Evolutionary conservation across 352 stramenopile genomes (phyloP), one percentile per base, ranked within the genome.

Genomic region (Paralagenidium karlingii): DNA sequence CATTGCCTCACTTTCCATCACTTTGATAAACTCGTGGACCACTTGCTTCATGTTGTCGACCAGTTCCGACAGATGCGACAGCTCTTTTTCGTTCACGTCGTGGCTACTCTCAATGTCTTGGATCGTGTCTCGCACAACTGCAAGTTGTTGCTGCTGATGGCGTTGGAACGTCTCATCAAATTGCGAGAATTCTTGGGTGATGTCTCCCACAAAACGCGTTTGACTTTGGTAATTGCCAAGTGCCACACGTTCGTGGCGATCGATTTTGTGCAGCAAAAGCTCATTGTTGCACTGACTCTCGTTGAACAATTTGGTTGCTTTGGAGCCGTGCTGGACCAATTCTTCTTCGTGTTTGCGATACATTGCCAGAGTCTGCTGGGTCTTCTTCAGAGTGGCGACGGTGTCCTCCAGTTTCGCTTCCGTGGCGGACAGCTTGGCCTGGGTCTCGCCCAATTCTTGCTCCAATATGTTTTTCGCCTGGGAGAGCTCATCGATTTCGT

Each of bases 341-440:
- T 62, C 45, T 36, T 59, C 24, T 31, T 88, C 75, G 38, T 88
- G 84, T 5, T 47, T 36, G 31, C 75, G 48, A 36, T 62, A 88
- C 11, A 61, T 51, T 18, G 49, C 47, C 20, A 85, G 40, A n/a
- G 60, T 38, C 1, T 20, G 27, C 3, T 36, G 19, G 3, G 7
- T 21, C 30, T 7, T 7, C 3, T 7, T 3, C 3, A 36, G 7
- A 8, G 19, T 19, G 7, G 19, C 21, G 16, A 16, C 16, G 19
- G 22, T 21, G 0, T 19, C 38, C 24, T 59, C 40, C 0, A 58
- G 36, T 33, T 59, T 46, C 1, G 15, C 32, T 36, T 63, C 54
- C 11, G 32, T 40, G 20, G 48, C 33, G 8, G 13, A 8, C 5
- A 63, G 29, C 9, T 8, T n/a, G 7, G 5, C 19, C 3, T 6